phyloP scores from a whole-genome alignment of 2,329 filamentous ascomycete genomes.

The Pleoardoris graminearum region DNA sequence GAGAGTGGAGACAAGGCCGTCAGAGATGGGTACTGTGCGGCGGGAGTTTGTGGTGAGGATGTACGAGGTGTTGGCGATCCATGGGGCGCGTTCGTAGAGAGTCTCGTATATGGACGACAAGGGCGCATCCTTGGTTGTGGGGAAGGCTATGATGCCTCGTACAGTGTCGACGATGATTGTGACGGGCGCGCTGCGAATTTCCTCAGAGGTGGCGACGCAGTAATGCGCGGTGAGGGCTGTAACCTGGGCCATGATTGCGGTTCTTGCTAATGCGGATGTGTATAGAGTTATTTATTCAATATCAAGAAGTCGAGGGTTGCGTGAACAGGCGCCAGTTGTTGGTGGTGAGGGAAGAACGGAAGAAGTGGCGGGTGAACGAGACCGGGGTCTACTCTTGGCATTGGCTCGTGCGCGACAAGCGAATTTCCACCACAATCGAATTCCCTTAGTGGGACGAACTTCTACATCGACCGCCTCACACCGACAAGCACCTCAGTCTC shows the following conservation, averaged over 20 bases:
- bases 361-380: background rate
- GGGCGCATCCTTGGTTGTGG: conserved; percentile 69
- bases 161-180: conserved; percentile 80
- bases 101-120: conserved; percentile 71
- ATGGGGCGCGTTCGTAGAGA: conserved; percentile 61
- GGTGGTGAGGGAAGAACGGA: background rate
- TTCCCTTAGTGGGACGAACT: conserved; percentile 8
- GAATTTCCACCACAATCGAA: conserved; percentile 2
- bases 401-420: conserved; percentile 5
- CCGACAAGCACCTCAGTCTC: conserved; percentile 18
- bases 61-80: conserved; percentile 60
- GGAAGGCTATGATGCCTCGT: conserved; percentile 79
- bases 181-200: conserved; percentile 54
- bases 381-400: background rate
- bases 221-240: conserved; percentile 51
- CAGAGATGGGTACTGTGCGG: conserved; percentile 64
- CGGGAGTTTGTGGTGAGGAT: conserved; percentile 83
- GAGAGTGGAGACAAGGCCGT: conserved; percentile 62
- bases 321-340: no score
- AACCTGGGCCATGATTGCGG: conserved; percentile 35
- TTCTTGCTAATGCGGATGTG: no score
- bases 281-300: no score
- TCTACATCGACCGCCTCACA: conserved; percentile 20
- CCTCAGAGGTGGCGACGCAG: conserved; percentile 80
- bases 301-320: no score